Conservation (phyloP, 2,329 filamentous ascomycete species). For the Grosmannia huntii region DNA sequence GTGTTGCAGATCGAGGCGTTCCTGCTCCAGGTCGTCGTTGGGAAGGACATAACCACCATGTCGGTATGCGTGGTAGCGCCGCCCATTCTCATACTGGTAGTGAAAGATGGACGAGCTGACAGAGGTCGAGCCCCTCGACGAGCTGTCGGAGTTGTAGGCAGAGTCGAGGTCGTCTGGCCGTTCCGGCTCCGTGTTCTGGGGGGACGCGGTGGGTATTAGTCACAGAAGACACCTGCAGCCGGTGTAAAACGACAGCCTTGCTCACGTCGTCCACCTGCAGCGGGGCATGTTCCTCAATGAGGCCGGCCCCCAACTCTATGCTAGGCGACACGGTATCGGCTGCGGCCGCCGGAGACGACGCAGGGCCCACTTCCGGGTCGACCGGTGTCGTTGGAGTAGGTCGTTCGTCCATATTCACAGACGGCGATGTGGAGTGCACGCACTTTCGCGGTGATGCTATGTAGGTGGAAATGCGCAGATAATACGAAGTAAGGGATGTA, state of each 20-base stretch:
- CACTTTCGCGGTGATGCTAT: background rate
- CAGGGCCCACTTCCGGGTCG: background rate
- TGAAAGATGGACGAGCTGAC: slow-evolving; percentile 16
- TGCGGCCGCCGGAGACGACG: background rate
- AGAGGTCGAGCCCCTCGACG: slow-evolving; percentile 9
- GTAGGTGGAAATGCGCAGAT: too few species aligned
- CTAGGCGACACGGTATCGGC: background rate
- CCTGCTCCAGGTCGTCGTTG: slow-evolving; percentile 32
- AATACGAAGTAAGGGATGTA: too few species aligned
- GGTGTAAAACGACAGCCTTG: background rate
- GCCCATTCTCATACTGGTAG: slow-evolving; percentile 20
- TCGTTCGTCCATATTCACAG: background rate
- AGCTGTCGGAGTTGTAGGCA: background rate
- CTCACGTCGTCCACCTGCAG: background rate
- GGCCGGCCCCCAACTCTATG: background rate
- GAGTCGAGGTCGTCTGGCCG: slow-evolving; percentile 15
- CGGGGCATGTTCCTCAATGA: background rate
- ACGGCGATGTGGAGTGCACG: too few species aligned
- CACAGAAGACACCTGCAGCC: too few species aligned
- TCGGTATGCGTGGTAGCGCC: slow-evolving; percentile 23
- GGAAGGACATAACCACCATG: slow-evolving; percentile 23
- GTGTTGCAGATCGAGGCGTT: slow-evolving; percentile 41
- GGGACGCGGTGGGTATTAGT: too few species aligned
- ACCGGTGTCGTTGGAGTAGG: background rate
- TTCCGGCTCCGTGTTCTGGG: background rate